Evolutionary conservation across 345 rosid species (phyloP), one percentile per base, ranked within the genome.

Genomic region (Rhizophora apiculata): DNA sequence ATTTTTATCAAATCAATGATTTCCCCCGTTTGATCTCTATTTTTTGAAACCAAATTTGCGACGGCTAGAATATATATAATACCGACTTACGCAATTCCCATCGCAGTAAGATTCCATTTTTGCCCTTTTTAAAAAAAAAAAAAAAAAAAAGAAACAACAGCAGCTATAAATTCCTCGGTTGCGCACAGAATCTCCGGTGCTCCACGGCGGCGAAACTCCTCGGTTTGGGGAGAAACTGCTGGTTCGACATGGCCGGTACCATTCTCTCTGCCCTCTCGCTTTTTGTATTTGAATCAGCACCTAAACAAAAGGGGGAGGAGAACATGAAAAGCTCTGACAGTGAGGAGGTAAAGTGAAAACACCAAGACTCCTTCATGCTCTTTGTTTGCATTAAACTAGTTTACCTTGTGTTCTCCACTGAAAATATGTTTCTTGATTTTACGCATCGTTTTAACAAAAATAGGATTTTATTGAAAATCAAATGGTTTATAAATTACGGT

Each of bases 111-210:
- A 37, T 9, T 37, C 13, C 43, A 37, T 37, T 37, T 8, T 37
- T 37, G 24, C 24, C 11, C 43, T 6, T 34, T 29, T 29, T 2
- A 29, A 29, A 29, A 2, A 29, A n/a, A n/a, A n/a, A n/a, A n/a
- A n/a, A n/a, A n/a, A n/a, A n/a, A 29, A 3, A 29, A 34, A 6
- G 37, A 34, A 34, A 34, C 37, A 34, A 34, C 37, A 7, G 8
- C 39, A 10, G 39, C 39, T 21, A 11, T 46, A n/a, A 82, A 26
- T 89, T 86, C 80, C 81, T 89, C 69, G 93, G 95, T 34, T 79
- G 68, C 78, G 74, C 75, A 16, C 83, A 77, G 65, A 52, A 31
- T 62, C 85, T 88, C 74, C 70, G 88, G 43, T 91, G 85, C 21
- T 82, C 86, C 77, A 74, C 3, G 65, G 52, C 10, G 43, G 68